Base-by-base conservation (phyloP, 352 stramenopile genomes). In the Elongisporangium prolatum region DNA sequence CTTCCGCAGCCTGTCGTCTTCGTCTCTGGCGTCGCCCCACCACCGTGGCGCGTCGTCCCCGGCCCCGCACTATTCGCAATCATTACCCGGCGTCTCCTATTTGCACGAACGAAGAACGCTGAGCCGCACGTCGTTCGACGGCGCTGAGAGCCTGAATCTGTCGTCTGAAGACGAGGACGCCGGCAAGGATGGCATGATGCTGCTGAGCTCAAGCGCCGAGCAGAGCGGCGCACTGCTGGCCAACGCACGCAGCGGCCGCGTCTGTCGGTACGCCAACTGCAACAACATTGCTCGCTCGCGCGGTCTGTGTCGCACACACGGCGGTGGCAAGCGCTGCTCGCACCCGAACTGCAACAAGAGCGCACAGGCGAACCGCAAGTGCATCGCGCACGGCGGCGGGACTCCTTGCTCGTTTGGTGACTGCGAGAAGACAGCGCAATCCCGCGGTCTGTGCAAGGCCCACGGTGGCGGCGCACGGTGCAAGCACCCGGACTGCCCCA, bases 361-460 rank as follows among this genome's bases (percentile, higher is more conserved):
- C 44, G 86, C 86, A n/a, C 84, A 95, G 71, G 84, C 84, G 51
- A 93, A 93, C 63, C 84, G 84, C 61, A 95, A 95, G 64, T 95
- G 86, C 60, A 95, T 95, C 34, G 84, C 84, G 9, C 86, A 95
- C 67, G 86, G 86, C 25, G 86, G 86, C 18, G 86, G 86, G 51
- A 95, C 84, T 6, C 86, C 84, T 21, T 95, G 86, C 57, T 93
- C 86, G 38, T 95, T 91, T 25, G 82, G 77, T 11, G 80, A 93
- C 55, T 95, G 86, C 48, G 82, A 95, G 55, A 95, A 95, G 75
- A 93, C 86, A 21, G 85, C 86, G 40, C 86, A 95, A 69, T 93
- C 84, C 22, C 74, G 86, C 14, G 86, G 86, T 0, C 61, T 93
- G 17, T 95, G 85, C 70, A 95, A 95, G 61, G 85, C 85, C 8